These are phyloP conservation scores for Aureobasidium mangrovei DNA, from an alignment of 2,329 filamentous ascomycete species.

Conservation along the genomic window DNA sequence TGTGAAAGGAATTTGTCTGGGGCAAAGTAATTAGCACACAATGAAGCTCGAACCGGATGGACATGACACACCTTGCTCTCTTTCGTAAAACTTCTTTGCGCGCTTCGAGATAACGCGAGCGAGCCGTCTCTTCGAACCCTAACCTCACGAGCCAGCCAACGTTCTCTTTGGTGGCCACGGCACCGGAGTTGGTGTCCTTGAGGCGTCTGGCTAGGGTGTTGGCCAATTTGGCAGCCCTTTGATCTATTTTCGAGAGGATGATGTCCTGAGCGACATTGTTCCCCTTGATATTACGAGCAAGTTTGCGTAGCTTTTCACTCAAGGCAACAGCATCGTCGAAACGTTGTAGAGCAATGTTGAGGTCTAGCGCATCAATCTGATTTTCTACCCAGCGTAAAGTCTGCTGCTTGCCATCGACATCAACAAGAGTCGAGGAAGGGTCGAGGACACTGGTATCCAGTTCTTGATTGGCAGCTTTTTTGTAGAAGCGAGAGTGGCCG, in stretches of 20 bases:
- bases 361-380: slow-evolving; percentile 92
- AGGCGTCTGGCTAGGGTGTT: slow-evolving; percentile 69
- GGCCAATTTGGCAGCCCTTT: slow-evolving; percentile 69
- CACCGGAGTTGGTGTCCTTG: slow-evolving; percentile 66
- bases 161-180: slow-evolving; percentile 68
- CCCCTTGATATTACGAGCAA: slow-evolving; percentile 72
- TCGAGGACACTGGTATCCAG: slow-evolving; percentile 18
- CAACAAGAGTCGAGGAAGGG: slow-evolving; percentile 60
- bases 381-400: slow-evolving; percentile 92
- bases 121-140: slow-evolving; percentile 81
- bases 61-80: slow-evolving; percentile 58
- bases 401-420: slow-evolving; percentile 93
- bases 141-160: slow-evolving; percentile 77
- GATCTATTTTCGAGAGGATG: slow-evolving; percentile 83
- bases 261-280: slow-evolving; percentile 85
- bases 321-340: slow-evolving; percentile 77
- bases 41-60: slow-evolving; percentile 20
- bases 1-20: slow-evolving; percentile 86
- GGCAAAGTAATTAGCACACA: slow-evolving; percentile 20
- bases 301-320: slow-evolving; percentile 73
- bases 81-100: slow-evolving; percentile 71
- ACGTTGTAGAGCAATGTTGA: slow-evolving; percentile 82
- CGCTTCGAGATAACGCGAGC: slow-evolving; percentile 77
- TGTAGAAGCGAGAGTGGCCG: slow-evolving; percentile 47
- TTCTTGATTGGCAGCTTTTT: slow-evolving; percentile 54